Percentiles rank a stretch among this genome's conserved stretches.
These are phyloP conservation scores for Pseudogymnoascus sp. DNA, from an alignment of 2,329 filamentous ascomycete species.

Conservation along the genomic window DNA sequence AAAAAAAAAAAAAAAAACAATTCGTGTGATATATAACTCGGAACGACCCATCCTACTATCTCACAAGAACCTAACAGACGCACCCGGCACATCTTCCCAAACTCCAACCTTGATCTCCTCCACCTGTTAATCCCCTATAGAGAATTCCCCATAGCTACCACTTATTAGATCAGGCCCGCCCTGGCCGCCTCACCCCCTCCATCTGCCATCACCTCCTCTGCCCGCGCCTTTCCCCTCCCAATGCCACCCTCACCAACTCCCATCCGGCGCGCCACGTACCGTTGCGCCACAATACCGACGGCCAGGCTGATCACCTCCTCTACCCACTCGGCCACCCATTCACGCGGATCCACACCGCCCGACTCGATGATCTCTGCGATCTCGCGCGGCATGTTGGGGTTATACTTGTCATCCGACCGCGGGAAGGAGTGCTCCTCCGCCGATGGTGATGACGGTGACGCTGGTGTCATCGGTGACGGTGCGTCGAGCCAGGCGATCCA, in stretches of 20 bases:
- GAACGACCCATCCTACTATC: neutral
- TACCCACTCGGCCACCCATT: slow-evolving; percentile 97
- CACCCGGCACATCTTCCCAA: neutral
- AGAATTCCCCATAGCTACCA: neutral
- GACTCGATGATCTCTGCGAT: slow-evolving; percentile 75
- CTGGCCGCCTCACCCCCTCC: slow-evolving; percentile 51
- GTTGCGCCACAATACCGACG: slow-evolving; percentile 80
- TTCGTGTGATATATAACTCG: slow-evolving; percentile 7
- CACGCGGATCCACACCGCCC: slow-evolving; percentile 75
- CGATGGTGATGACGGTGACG: slow-evolving; percentile 26
- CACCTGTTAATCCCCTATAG: neutral
- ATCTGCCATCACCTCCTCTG: slow-evolving; percentile 47
- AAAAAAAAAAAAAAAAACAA: too few relatives aligned
- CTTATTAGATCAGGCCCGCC: slow-evolving; percentile 35
- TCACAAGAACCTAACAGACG: neutral
- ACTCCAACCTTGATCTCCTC: neutral
- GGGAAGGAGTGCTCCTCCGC: slow-evolving; percentile 25
- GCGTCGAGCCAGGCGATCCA: slow-evolving; percentile 93
- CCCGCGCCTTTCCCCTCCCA: slow-evolving; percentile 51
- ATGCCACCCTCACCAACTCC: slow-evolving; percentile 76
- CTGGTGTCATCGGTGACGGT: slow-evolving; percentile 47
- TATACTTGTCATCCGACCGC: slow-evolving; percentile 39
- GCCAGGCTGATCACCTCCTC: slow-evolving; percentile 74
- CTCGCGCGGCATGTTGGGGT: slow-evolving; percentile 60
- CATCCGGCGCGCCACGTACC: slow-evolving; percentile 92